Evolutionary conservation across 495 filamentous ascomycete species (phyloP).

Genomic region (Penicillium angulare): DNA sequence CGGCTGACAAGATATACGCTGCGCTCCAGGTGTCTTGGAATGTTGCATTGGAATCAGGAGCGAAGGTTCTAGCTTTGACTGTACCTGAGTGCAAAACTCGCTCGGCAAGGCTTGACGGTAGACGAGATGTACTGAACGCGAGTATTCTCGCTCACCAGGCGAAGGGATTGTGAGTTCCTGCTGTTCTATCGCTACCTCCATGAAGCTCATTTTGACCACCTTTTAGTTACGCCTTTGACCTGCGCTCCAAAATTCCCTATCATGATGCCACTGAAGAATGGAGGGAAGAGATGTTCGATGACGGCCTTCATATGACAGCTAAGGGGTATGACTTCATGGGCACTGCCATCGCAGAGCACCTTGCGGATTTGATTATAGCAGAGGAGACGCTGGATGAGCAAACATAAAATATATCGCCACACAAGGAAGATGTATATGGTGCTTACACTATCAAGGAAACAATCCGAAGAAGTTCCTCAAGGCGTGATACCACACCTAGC

Average conservation of each 20-base stretch:
- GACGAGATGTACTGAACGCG: constrained; percentile 49
- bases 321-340: constrained; percentile 61
- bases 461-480: too few relatives aligned
- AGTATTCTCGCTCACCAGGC: constrained; percentile 46
- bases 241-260: constrained; percentile 51
- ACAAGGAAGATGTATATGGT: too few relatives aligned
- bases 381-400: background rate
- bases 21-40: constrained; percentile 46
- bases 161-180: constrained; percentile 46
- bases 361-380: constrained; percentile 37
- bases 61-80: constrained; percentile 59
- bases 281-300: constrained; percentile 53
- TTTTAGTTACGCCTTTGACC: constrained; percentile 49
- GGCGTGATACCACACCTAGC: too few relatives aligned
- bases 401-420: too few relatives aligned
- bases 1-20: constrained; percentile 33
- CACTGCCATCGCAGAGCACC: constrained; percentile 38
- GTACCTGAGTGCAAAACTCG: constrained; percentile 51
- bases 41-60: constrained; percentile 39
- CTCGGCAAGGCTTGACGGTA: constrained; percentile 27
- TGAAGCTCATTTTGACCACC: background rate
- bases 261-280: constrained; percentile 42
- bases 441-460: too few relatives aligned
- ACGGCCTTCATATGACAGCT: constrained; percentile 59
- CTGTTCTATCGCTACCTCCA: background rate